These are phyloP conservation scores for Cystobasidium pallidum DNA, from an alignment of 1,284 basidiomycete genomes.

Conservation along the genomic window DNA sequence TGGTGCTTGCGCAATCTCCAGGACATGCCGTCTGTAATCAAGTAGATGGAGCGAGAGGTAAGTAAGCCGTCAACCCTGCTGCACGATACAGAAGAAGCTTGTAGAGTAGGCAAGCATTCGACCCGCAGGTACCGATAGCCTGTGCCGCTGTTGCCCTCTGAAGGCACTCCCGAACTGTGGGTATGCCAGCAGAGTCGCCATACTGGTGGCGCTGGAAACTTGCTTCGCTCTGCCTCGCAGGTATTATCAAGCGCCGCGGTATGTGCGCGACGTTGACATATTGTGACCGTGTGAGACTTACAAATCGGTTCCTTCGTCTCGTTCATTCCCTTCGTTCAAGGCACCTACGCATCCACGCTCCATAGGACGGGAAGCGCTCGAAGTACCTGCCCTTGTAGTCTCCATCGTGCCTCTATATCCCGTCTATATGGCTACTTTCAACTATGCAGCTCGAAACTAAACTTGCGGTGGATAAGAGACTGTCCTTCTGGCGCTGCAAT, in stretches of 20 bases:
- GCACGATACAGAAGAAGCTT: background rate
- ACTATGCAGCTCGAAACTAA: background rate
- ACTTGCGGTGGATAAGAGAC: background rate
- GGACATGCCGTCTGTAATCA: constrained; percentile 5
- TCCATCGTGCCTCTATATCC: constrained; percentile 1
- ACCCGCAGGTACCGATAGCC: background rate
- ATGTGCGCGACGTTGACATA: too few species aligned
- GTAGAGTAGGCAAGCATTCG: background rate
- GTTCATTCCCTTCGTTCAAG: background rate
- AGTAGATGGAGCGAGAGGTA: background rate
- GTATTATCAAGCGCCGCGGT: too few species aligned
- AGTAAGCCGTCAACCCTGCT: background rate
- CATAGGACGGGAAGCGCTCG: background rate
- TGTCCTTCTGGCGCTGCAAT: too few species aligned
- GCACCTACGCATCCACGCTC: background rate
- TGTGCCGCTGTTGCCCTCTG: background rate
- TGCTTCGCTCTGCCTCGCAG: too few species aligned
- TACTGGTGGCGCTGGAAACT: too few species aligned
- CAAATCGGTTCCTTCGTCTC: background rate
- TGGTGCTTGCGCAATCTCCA: constrained; percentile 34
- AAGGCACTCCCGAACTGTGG: too few species aligned
- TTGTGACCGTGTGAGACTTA: background rate
- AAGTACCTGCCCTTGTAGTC: background rate
- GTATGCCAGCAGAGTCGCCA: too few species aligned
- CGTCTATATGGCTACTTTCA: background rate